Base-by-base conservation (phyloP, 2,329 filamentous ascomycete species). In the Monosporascus sp. region DNA sequence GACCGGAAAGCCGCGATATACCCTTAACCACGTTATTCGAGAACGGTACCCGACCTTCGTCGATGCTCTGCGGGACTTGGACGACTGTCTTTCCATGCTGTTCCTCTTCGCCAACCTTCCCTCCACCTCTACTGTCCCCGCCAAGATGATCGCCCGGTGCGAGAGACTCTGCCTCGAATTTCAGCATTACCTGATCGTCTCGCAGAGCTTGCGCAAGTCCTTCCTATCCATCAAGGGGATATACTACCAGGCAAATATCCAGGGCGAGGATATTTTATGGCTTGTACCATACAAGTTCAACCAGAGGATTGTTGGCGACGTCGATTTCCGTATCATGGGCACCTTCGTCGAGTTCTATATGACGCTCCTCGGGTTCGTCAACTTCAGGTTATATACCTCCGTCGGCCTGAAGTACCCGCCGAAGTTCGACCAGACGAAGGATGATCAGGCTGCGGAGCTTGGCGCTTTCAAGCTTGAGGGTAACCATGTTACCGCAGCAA, bases 291-390 rank as follows among this genome's bases (percentile, higher is more conserved):
- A 99, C 78, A 91, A 91, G 71, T 99, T 99, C 74, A 96, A 97
- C 67, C 94, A 99, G 78, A 82, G 89, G 62, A 87, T 96, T 15
- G 89, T 94, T 41, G 90, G 88, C 54, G 94, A 99, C 72, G 88
- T 99, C 59, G 94, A 99, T 72, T 99, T 97, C 76, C 82, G 94
- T 66, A 99, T 99, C 73, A 99, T 99, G 94, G 93, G 91, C 55
- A 99, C 94, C 5, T 99, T 99, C 68, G 86, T 99, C 60, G 93
- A 99, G 71, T 99, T 99, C 72, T 99, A 99, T 78, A 96, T 95
- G 65, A 97, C 93, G 5, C 80, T 99, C 15, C 79, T 99, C 20
- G 89, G 93, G 56, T 99, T 99, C 66, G 86, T 97, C 74, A 97
- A 99, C 79, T 99, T 91, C 79, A 81, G 91, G 59, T 79, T 99